These are phyloP conservation scores for Vigna mungo DNA, from an alignment of 306 rosid species.

Conservation along the genomic window DNA sequence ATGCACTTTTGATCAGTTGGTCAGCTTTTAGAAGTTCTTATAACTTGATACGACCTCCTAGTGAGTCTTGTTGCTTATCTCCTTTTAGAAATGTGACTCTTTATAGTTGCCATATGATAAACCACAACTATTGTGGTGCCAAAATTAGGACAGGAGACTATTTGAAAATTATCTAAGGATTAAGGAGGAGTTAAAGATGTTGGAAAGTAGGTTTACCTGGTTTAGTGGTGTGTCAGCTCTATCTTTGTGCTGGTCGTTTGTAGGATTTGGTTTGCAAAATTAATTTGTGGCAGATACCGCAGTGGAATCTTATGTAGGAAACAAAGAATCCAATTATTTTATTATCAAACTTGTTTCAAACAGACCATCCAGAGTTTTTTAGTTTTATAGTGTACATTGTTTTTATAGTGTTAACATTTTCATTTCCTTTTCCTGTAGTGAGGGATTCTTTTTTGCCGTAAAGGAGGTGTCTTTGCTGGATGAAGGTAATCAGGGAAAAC, in stretches of 20 bases:
- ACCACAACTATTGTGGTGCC: background rate
- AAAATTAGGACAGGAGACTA: background rate
- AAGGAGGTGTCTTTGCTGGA: conserved; percentile 78
- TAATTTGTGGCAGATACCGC: conserved; percentile 3
- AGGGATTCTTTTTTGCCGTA: conserved; percentile 73
- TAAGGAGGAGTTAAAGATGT: background rate
- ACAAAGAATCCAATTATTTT: background rate
- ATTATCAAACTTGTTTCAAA: conserved; percentile 17
- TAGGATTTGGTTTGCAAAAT: conserved; percentile 22
- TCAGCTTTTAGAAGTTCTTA: background rate
- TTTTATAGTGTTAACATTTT: conserved; percentile 27
- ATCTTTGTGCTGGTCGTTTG: background rate
- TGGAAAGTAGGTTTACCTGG: conserved; percentile 19
- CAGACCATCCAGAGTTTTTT: background rate
- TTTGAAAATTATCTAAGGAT: conserved; percentile 7
- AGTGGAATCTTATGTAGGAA: background rate
- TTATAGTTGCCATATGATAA: background rate
- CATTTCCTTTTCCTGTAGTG: conserved; percentile 52
- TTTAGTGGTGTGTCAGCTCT: background rate
- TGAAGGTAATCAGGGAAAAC: conserved; percentile 68
- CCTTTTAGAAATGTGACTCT: background rate
- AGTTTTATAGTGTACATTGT: conserved; percentile 19
- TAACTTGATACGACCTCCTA: background rate
- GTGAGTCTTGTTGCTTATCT: background rate
- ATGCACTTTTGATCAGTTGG: background rate